Percentiles rank a stretch among this genome's conserved stretches.
phyloP scores from a whole-genome alignment of 2,329 filamentous ascomycete genomes.

The Botrytis porri region DNA sequence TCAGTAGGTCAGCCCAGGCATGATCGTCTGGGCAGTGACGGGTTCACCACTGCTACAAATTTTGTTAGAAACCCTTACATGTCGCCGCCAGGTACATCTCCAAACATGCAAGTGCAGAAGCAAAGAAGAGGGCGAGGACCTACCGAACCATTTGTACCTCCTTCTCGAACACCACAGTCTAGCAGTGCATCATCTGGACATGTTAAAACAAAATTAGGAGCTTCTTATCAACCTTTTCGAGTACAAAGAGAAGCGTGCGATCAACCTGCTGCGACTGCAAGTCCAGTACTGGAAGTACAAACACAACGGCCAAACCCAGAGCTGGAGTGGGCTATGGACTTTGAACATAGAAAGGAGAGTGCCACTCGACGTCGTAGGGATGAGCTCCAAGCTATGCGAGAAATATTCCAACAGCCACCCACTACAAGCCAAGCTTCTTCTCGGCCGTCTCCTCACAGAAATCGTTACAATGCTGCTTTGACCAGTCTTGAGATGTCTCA shows the following conservation, averaged over 20 bases:
- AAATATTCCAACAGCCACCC: background rate
- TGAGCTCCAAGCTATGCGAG: conserved; percentile 27
- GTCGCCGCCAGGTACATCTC: conserved; percentile 23
- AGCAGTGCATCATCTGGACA: conserved; percentile 15
- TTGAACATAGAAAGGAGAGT: conserved; percentile 35
- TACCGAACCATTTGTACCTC: conserved; percentile 33
- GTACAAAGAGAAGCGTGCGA: conserved; percentile 13
- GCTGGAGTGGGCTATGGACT: conserved; percentile 38
- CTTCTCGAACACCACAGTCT: conserved; percentile 20
- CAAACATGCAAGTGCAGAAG: background rate
- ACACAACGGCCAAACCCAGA: conserved; percentile 23
- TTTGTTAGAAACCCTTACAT: conserved; percentile 21
- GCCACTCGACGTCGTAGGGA: conserved; percentile 34
- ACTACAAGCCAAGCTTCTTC: background rate
- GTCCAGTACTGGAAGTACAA: background rate
- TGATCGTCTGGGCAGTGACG: conserved; percentile 18
- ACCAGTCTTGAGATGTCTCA: conserved; percentile 25
- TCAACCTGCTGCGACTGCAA: background rate
- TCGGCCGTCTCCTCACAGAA: conserved; percentile 34
- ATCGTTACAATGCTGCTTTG: conserved; percentile 35
- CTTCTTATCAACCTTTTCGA: background rate
- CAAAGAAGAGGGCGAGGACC: conserved; percentile 17
- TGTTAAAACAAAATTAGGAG: conserved; percentile 26
- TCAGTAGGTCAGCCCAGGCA: background rate
- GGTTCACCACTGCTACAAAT: conserved; percentile 32